phyloP scores from a whole-genome alignment of 306 rosid genomes.

The Echinosophora koreensis region DNA sequence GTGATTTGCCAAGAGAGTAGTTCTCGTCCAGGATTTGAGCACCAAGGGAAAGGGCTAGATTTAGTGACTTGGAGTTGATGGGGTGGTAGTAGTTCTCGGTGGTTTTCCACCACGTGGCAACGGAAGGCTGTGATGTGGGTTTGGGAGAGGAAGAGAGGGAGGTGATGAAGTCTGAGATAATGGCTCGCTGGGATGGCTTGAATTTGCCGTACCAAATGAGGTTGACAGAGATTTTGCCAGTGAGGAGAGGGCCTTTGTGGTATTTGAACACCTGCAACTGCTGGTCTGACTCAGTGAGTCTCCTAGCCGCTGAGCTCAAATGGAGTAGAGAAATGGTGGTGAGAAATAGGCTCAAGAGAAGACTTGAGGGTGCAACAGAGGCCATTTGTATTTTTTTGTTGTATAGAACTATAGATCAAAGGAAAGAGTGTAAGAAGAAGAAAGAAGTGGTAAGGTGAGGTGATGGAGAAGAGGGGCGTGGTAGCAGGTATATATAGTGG shows the following conservation, averaged over 20 bases:
- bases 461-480: constrained; percentile 3
- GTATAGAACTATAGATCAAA: background rate
- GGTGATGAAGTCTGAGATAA: constrained; percentile 56
- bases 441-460: background rate
- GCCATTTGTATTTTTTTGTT: constrained; percentile 48
- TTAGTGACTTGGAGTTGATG: constrained; percentile 28
- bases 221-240: constrained; percentile 49
- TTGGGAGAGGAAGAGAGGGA: constrained; percentile 50
- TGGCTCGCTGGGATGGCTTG: constrained; percentile 65
- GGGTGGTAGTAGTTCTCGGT: constrained; percentile 57
- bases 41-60: constrained; percentile 49
- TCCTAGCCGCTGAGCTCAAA: constrained; percentile 39
- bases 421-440: background rate
- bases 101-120: constrained; percentile 61
- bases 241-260: constrained; percentile 53
- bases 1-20: constrained; percentile 61
- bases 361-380: background rate
- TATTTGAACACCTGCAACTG: constrained; percentile 46
- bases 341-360: constrained; percentile 31
- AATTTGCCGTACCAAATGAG: constrained; percentile 67
- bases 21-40: constrained; percentile 54
- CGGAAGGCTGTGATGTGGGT: constrained; percentile 55
- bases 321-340: constrained; percentile 45
- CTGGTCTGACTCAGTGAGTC: constrained; percentile 34
- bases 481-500: constrained; percentile 19